Percentiles rank a stretch among this genome's conserved stretches.
phyloP scores from a whole-genome alignment of 2,329 filamentous ascomycete genomes.

The Fusarium newnesense region DNA sequence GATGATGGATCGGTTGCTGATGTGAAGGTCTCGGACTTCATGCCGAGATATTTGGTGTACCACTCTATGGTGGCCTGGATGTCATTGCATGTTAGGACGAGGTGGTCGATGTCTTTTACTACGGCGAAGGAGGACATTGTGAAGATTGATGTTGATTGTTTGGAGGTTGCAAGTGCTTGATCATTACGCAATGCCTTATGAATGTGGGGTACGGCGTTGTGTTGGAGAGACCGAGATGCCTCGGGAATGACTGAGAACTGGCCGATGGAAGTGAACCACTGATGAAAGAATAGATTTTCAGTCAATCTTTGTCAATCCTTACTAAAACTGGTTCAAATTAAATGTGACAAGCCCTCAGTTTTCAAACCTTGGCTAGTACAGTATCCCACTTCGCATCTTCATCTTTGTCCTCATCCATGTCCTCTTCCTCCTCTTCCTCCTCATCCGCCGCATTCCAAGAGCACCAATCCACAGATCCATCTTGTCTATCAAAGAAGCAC shows the following conservation, averaged over 20 bases:
- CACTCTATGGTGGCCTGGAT: conserved; percentile 62
- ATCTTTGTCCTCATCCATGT: not conserved
- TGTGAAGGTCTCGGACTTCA: conserved; percentile 63
- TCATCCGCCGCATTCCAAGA: not conserved
- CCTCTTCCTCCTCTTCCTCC: not conserved
- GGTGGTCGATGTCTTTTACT: conserved; percentile 65
- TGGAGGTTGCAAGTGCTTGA: not conserved
- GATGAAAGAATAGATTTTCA: too few relatives aligned
- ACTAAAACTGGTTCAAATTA: too few relatives aligned
- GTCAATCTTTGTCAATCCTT: accelerated
- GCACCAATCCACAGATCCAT: not conserved
- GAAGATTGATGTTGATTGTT: not conserved
- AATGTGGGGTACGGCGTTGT: not conserved
- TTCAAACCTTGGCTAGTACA: not conserved
- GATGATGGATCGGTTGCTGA: conserved; percentile 50
- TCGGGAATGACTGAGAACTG: not conserved
- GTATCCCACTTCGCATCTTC: not conserved
- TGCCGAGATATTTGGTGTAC: conserved; percentile 66
- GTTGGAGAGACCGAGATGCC: not conserved
- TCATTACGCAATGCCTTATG: not conserved
- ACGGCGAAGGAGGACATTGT: conserved; percentile 36
- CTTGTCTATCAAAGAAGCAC: conserved; percentile 8
- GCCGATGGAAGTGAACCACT: not conserved
- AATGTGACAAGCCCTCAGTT: accelerated
- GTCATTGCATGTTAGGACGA: conserved; percentile 67